Conservation (phyloP, 1,139 yeast species). For the Geotrichum restrictum region DNA sequence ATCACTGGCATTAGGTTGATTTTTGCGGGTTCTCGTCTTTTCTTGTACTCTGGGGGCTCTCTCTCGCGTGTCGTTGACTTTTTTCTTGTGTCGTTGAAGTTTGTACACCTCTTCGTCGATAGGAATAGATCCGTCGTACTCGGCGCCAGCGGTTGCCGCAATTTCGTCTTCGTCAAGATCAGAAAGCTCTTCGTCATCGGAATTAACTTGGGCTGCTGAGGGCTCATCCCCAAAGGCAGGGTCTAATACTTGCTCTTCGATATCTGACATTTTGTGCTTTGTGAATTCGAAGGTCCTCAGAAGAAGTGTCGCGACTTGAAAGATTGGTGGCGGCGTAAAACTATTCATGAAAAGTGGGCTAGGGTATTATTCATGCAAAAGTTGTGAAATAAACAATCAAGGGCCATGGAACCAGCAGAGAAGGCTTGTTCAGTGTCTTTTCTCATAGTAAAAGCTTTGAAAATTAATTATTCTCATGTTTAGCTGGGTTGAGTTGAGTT, state of each 20-base stretch:
- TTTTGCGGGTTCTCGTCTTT: slow-evolving; percentile 26
- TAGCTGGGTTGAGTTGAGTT: too few species aligned
- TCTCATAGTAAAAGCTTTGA: too few species aligned
- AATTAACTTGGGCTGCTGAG: neutral
- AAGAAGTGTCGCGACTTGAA: neutral
- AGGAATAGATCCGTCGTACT: slow-evolving; percentile 32
- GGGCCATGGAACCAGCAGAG: too few species aligned
- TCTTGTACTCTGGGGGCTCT: slow-evolving; percentile 19
- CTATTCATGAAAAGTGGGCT: neutral
- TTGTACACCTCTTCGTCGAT: slow-evolving; percentile 43
- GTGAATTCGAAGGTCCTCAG: neutral
- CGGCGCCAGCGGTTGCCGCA: slow-evolving; percentile 27
- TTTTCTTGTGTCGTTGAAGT: slow-evolving; percentile 40
- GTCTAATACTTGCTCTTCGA: slow-evolving; percentile 9
- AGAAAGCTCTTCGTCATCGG: slow-evolving; percentile 19
- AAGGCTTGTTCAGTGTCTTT: too few species aligned
- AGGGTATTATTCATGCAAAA: neutral
- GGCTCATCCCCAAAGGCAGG: slow-evolving; percentile 20
- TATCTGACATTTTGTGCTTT: slow-evolving; percentile 13
- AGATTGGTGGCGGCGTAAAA: neutral
- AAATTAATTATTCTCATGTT: too few species aligned
- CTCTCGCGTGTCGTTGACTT: slow-evolving; percentile 22
- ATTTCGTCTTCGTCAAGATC: slow-evolving; percentile 42
- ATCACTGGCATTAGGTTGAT: slow-evolving; percentile 24
- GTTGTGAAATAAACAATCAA: too few species aligned